phyloP scores from a whole-genome alignment of 192 early-diverging fungal genomes.

The Backusella sp. region DNA sequence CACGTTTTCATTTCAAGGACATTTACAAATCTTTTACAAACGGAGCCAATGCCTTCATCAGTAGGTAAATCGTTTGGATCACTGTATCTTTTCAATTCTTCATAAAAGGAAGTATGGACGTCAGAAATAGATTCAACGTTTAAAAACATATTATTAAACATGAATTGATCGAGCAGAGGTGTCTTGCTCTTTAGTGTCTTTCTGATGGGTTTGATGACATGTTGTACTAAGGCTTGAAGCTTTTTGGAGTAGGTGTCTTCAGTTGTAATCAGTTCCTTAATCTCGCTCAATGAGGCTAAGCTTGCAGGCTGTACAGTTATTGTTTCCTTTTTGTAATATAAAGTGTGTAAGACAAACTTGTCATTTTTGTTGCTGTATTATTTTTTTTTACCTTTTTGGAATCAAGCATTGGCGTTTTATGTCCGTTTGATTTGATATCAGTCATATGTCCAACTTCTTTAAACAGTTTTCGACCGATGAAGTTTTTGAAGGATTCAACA shows the following conservation, averaged over 20 bases:
- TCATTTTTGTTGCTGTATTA: constrained; percentile 3
- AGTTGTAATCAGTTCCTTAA: background rate
- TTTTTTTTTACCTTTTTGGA: constrained; percentile 2
- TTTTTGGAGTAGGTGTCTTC: background rate
- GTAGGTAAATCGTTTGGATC: background rate
- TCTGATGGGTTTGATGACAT: background rate
- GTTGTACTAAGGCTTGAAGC: background rate
- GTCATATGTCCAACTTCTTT: background rate
- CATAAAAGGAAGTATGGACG: constrained; percentile 52
- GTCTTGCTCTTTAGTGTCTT: background rate
- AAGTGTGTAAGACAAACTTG: background rate
- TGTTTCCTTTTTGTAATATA: background rate
- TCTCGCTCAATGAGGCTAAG: background rate
- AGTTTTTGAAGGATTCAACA: background rate
- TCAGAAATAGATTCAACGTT: constrained; percentile 52
- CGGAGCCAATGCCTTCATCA: background rate
- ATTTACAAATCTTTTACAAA: constrained; percentile 11
- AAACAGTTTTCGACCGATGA: background rate
- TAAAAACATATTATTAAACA: constrained; percentile 51
- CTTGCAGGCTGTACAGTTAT: background rate
- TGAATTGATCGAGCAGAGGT: constrained; percentile 47
- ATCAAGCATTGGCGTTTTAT: background rate
- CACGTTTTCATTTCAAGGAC: constrained; percentile 1
- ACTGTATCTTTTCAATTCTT: constrained; percentile 11
- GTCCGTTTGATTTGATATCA: background rate